phyloP scores from a whole-genome alignment of 768 basidiomycete genomes.

The Lentinula sp. region DNA sequence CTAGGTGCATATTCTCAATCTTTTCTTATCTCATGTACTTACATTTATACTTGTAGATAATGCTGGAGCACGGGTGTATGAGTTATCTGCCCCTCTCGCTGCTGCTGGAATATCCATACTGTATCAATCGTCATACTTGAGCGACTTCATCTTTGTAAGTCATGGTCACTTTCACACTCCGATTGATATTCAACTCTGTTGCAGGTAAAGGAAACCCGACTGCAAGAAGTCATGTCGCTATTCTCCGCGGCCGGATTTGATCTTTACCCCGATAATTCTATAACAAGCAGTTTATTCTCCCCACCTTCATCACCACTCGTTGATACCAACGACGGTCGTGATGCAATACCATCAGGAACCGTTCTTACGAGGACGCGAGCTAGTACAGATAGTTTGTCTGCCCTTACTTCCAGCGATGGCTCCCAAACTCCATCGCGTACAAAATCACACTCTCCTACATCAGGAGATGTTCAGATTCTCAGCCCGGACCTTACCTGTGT shows the following conservation, averaged over 20 bases:
- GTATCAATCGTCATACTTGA: conserved; percentile 79
- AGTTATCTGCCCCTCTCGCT: conserved; percentile 71
- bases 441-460: conserved; percentile 49
- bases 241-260: conserved; percentile 61
- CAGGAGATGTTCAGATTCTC: conserved; percentile 55
- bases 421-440: conserved; percentile 10
- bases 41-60: conserved; percentile 36
- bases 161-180: not conserved
- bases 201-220: conserved; percentile 62
- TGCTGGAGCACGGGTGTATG: conserved; percentile 67
- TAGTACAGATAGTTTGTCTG: conserved; percentile 22
- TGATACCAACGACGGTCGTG: conserved; percentile 7
- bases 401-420: conserved; percentile 1
- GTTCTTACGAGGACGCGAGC: conserved; percentile 44
- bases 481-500: conserved; percentile 72
- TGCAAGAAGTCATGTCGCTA: conserved; percentile 57
- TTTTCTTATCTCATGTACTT: conserved; percentile 3
- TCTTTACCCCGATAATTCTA: conserved; percentile 41
- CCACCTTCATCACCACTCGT: conserved; percentile 13
- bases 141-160: conserved; percentile 76
- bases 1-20: conserved; percentile 38
- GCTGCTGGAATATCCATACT: conserved; percentile 75
- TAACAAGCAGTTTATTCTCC: conserved; percentile 23
- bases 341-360: conserved; percentile 19
- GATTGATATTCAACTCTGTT: not conserved